phyloP scores from a whole-genome alignment of 768 basidiomycete species.

The Mycena rebaudengoi region DNA sequence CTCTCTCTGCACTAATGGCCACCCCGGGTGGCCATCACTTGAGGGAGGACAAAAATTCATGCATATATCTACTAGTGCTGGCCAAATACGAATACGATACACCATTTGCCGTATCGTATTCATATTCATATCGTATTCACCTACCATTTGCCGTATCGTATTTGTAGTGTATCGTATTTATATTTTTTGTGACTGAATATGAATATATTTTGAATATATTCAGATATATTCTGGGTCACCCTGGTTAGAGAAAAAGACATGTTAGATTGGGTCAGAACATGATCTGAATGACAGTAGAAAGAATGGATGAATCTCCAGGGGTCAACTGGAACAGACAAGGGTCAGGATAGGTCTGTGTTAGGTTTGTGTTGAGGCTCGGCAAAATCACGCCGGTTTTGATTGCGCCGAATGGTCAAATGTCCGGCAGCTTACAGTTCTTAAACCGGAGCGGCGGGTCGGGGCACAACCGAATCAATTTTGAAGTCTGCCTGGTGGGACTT shows the following conservation, averaged over 20 bases:
- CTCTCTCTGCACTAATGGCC: too few species aligned
- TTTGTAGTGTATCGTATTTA: background rate
- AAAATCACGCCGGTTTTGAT: background rate
- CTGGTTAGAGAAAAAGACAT: background rate
- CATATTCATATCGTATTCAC: constrained; percentile 1
- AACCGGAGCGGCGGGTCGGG: background rate
- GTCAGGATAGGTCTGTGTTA: too few species aligned
- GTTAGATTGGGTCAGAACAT: background rate
- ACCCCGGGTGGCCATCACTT: too few species aligned
- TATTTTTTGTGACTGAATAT: background rate
- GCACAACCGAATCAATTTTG: background rate
- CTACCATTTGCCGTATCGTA: background rate
- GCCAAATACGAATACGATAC: too few species aligned
- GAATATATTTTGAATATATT: background rate
- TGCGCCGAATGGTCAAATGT: background rate
- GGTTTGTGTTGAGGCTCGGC: too few species aligned
- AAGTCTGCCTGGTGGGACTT: background rate
- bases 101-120: background rate
- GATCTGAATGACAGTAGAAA: background rate
- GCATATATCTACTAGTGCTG: too few species aligned
- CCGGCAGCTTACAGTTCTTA: background rate
- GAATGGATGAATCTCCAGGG: background rate
- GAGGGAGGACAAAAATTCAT: too few species aligned
- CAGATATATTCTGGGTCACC: background rate
- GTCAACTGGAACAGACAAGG: background rate